Evolutionary conservation across 306 rosid species (phyloP).

Genomic region (Boehmeria nivea): DNA sequence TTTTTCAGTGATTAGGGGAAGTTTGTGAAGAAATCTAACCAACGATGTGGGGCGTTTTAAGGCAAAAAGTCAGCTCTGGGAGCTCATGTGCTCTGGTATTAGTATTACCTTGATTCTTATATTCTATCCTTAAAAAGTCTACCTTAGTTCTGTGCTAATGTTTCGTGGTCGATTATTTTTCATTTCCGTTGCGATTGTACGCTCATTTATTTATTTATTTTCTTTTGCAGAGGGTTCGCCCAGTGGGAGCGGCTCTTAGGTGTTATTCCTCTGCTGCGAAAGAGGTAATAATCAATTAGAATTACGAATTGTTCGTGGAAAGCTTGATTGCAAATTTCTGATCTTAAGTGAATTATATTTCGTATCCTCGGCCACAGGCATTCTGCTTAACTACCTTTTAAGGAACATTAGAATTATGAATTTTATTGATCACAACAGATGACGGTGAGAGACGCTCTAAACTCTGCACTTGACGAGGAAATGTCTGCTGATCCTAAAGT

Average conservation of each 20-base stretch:
- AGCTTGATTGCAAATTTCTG: neutral
- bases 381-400: no score
- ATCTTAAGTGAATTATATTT: neutral
- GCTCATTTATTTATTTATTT: neutral
- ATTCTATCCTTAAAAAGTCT: no score
- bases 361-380: neutral
- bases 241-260: conserved; percentile 54
- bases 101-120: neutral
- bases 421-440: conserved; percentile 42
- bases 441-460: conserved; percentile 81
- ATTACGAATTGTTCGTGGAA: neutral
- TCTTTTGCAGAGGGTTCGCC: conserved; percentile 48
- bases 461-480: conserved; percentile 96
- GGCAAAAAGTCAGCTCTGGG: conserved; percentile 47
- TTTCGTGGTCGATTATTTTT: neutral
- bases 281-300: conserved; percentile 41
- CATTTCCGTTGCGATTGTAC: neutral
- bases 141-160: no score
- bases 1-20: neutral
- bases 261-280: conserved; percentile 56
- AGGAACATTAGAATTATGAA: neutral
- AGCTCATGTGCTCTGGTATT: conserved; percentile 39
- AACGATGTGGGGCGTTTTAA: conserved; percentile 62
- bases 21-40: conserved; percentile 8
- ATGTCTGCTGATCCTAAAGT: conserved; percentile 98